Evolutionary conservation across 352 stramenopile species (phyloP), one percentile per base, ranked within the genome.

Genomic region (Pythium utonaiense): DNA sequence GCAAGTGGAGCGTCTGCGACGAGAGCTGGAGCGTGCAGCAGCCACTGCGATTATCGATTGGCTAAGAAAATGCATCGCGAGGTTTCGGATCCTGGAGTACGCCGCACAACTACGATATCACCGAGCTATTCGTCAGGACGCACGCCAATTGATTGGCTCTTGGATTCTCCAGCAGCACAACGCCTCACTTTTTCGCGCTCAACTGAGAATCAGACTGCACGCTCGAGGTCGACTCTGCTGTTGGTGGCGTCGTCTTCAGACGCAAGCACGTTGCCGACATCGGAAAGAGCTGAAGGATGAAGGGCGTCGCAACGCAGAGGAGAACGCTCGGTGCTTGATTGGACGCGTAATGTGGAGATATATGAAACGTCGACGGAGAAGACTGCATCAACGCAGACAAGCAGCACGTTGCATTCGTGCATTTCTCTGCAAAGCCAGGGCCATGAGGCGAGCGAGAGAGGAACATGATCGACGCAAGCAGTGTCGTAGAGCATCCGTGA

Each of bases 21-120:
- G 12, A 1, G 50, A 56, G 30, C 56, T 69, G 5, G 41, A 64
- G 17, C 9, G 22, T 17, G 62, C 45, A 13, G 53, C 61, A 12
- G 61, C 38, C n/a, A 14, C 16, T 12, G 48, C 53, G 34, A 68
- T 68, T 22, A 10, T 12, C 6, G 53, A 55, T 3, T 62, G 53
- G 61, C 10, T 60, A n/a, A 22, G 6, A 8, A 53, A 48, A 3
- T 56, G 48, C 3, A 16, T 19, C 1, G 7, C 9, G 13, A 53
- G 61, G 1, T 42, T 17, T 3, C 12, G 14, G 3, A 40, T 62
- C 5, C 0, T 31, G 2, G 7, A 53, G n/a, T 22, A 30, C 6
- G 27, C 33, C 0, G 31, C 10, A 6, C 22, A n/a, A 24, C 22
- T 47, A 24, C 33, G 31, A 8, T 27, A 34, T 16, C 22, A 58